These are phyloP conservation scores for Kluyveromyces lactis DNA, from an alignment of 805 yeast genomes.

Conservation along the genomic window DNA sequence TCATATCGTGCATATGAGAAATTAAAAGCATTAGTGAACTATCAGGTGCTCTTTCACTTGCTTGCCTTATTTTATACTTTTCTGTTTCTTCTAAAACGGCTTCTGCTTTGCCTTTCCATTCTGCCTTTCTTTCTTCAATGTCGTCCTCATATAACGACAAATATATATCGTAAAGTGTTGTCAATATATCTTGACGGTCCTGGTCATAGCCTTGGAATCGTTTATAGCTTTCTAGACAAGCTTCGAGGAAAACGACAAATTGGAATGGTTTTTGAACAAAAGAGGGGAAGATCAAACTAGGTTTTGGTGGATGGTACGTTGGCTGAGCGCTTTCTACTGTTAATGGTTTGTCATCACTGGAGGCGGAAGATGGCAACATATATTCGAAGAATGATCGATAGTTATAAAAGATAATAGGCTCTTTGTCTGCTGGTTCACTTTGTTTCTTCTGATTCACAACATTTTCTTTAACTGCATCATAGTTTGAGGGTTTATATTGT, in stretches of 20 bases:
- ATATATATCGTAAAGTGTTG: constrained; percentile 79
- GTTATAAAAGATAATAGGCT: constrained; percentile 35
- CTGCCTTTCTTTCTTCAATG: constrained; percentile 28
- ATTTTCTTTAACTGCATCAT: constrained; percentile 3
- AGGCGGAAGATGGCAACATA: constrained; percentile 30
- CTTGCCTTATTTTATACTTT: constrained; percentile 29
- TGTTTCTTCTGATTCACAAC: too few species aligned
- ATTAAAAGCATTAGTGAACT: constrained; percentile 30
- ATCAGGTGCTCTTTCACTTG: constrained; percentile 13
- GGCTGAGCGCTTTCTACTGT: constrained; percentile 28
- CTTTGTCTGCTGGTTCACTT: constrained; percentile 8
- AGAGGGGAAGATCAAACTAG: constrained; percentile 76
- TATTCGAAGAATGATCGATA: constrained; percentile 52
- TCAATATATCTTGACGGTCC: constrained; percentile 65
- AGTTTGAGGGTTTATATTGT: constrained; percentile 45
- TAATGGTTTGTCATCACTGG: constrained; percentile 11
- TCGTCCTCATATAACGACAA: constrained; percentile 45
- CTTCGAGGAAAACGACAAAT: constrained; percentile 87
- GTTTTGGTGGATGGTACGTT: constrained; percentile 87
- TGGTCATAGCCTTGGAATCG: constrained; percentile 57
- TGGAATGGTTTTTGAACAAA: constrained; percentile 81
- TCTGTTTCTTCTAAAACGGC: constrained; percentile 40
- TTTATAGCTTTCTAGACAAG: constrained; percentile 74
- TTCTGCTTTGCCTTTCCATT: constrained; percentile 64
- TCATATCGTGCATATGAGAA: constrained; percentile 33